Conservation (phyloP, 1,284 basidiomycete species). For the Entoloma clypeatum region DNA sequence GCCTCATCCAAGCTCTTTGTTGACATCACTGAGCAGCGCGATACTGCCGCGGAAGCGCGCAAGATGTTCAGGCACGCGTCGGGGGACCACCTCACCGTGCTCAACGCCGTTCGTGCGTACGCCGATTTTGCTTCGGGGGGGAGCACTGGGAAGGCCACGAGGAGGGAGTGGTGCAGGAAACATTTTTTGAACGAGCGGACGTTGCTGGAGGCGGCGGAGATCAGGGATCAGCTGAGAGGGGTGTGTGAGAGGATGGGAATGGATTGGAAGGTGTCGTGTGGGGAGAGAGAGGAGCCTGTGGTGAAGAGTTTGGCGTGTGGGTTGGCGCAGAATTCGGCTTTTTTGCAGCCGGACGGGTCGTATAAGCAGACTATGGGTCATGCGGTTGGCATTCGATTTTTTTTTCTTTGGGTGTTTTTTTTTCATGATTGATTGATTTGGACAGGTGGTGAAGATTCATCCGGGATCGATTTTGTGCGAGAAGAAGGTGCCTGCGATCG, state of each 20-base stretch:
- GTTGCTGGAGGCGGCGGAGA: constrained; percentile 79
- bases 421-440: constrained; percentile 6
- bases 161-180: constrained; percentile 77
- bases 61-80: constrained; percentile 78
- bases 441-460: constrained; percentile 81
- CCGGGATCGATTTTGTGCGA: constrained; percentile 78
- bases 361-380: constrained; percentile 83
- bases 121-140: constrained; percentile 41
- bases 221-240: constrained; percentile 75
- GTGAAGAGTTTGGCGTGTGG: constrained; percentile 70
- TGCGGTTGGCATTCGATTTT: constrained; percentile 47
- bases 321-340: constrained; percentile 77
- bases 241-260: constrained; percentile 63
- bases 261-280: constrained; percentile 55
- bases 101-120: constrained; percentile 85
- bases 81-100: constrained; percentile 88
- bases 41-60: constrained; percentile 64
- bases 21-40: constrained; percentile 67
- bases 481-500: constrained; percentile 78
- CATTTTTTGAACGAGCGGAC: constrained; percentile 86
- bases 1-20: constrained; percentile 72
- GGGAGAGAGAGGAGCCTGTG: constrained; percentile 56
- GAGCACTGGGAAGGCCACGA: constrained; percentile 38
- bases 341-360: constrained; percentile 77
- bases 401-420: constrained; percentile 1